Base-by-base conservation (phyloP, 2,329 filamentous ascomycete species). In the Aspergillus niger region DNA sequence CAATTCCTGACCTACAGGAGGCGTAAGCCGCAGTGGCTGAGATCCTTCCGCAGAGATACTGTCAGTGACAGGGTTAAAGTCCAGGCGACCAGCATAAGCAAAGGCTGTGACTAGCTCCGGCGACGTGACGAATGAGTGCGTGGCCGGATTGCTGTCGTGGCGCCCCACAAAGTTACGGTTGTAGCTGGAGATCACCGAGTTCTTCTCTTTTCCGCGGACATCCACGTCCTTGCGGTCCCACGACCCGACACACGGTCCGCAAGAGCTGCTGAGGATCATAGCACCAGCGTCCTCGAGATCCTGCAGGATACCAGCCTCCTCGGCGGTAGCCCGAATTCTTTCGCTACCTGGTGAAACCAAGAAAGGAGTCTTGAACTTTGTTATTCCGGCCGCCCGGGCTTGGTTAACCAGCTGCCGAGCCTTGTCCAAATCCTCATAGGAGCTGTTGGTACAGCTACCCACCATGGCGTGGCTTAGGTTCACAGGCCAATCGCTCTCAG, bases 141-240 rank as follows among this genome's bases (percentile, higher is more conserved):
- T 96, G 52, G 91, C 91, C 26, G 92, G 91, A 84, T 96, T 97
- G 66, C 91, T 91, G 69, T 96, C 92, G 78, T 97, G 97, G 73
- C 94, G 91, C 66, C 93, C 93, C 58, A 92, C 96, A 82, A 97
- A 97, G 86, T 97, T 97, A 78, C 93, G 91, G 89, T 97, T 97
- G 88, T 96, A 97, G 17, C 93, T 97, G 36, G 92, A 97, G 74
- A 98, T 83, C 76, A 98, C 97, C 1, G 91, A 94, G 87, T 97
- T 97, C 71, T 91, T 84, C 70, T 91, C 92, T 86, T 97, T 97
- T 83, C 61, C 61, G 8, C 55, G 52, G 8, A 63, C 58, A 28
- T 92, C 90, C 59, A 97, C 91, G 69, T 97, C 93, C 63, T 82
- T 83, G 67, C 93, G 89, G 73, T 97, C 91, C 93, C 93, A 97